phyloP scores from a whole-genome alignment of 106 monocot genomes.

The Acorus calamus region DNA sequence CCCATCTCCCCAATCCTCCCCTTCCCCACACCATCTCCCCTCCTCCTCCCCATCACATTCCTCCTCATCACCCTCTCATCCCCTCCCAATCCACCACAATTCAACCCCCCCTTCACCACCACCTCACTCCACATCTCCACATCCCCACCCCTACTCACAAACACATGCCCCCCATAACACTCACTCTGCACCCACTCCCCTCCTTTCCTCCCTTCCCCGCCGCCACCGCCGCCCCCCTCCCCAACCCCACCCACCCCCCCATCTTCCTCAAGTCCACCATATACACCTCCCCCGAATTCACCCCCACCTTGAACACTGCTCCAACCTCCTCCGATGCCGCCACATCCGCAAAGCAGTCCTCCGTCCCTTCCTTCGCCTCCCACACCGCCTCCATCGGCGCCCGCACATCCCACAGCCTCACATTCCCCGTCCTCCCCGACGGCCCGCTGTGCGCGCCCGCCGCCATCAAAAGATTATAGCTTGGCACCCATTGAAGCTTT shows the following conservation, averaged over 20 bases:
- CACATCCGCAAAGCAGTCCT: constrained; percentile 67
- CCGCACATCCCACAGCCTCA: constrained; percentile 54
- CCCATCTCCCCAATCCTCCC: not conserved
- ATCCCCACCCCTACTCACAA: constrained; percentile 38
- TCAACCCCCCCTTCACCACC: constrained; percentile 9
- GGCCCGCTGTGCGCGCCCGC: constrained; percentile 67
- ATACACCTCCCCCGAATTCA: constrained; percentile 52
- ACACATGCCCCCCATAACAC: constrained; percentile 39
- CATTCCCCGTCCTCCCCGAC: constrained; percentile 38
- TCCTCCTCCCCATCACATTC: constrained; percentile 44
- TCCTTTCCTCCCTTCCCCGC: constrained; percentile 11
- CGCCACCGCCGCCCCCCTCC: constrained; percentile 11
- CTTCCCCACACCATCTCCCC: not conserved
- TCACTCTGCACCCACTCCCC: constrained; percentile 43
- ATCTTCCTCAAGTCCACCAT: constrained; percentile 76
- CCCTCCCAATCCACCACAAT: constrained; percentile 1
- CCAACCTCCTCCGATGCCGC: constrained; percentile 32
- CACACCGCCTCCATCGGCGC: constrained; percentile 6
- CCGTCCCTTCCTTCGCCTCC: constrained; percentile 34
- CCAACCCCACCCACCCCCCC: constrained; percentile 20
- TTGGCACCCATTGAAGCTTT: constrained; percentile 43
- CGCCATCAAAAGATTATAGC: constrained; percentile 38
- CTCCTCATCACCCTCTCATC: constrained; percentile 39
- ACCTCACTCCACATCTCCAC: constrained; percentile 63
- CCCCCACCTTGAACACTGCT: constrained; percentile 57